phyloP scores from a whole-genome alignment of 768 basidiomycete genomes.

The Suillus luteus region DNA sequence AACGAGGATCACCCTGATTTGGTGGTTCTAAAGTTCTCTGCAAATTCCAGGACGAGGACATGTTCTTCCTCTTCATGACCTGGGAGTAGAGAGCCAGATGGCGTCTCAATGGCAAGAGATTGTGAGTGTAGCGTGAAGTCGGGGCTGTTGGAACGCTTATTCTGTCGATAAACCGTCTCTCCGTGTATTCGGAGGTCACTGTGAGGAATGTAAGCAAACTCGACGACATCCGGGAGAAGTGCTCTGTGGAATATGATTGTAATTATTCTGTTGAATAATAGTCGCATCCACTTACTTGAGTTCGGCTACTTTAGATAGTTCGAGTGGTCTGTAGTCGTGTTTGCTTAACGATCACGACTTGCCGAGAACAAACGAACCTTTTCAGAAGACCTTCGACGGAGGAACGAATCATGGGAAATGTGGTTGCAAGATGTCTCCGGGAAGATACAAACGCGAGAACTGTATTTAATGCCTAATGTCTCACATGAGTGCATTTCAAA shows the following conservation, averaged over 20 bases:
- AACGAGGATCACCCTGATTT: slow-evolving; percentile 27
- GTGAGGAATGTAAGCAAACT: slow-evolving; percentile 77
- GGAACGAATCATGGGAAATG: slow-evolving; percentile 70
- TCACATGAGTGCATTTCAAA: not conserved
- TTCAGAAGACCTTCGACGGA: slow-evolving; percentile 84
- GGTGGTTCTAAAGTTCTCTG: slow-evolving; percentile 43
- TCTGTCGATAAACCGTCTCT: slow-evolving; percentile 28
- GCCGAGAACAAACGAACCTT: slow-evolving; percentile 44
- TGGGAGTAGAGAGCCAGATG: slow-evolving; percentile 28
- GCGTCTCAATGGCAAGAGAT: not conserved
- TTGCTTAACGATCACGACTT: not conserved
- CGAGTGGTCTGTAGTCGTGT: slow-evolving; percentile 60
- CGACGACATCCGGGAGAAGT: slow-evolving; percentile 78
- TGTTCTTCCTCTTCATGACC: slow-evolving; percentile 42
- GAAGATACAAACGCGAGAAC: slow-evolving; percentile 87
- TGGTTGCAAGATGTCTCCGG: slow-evolving; percentile 76
- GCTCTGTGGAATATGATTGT: slow-evolving; percentile 46
- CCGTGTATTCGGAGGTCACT: slow-evolving; percentile 60
- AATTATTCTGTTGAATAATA: not conserved
- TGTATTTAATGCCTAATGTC: slow-evolving; percentile 75
- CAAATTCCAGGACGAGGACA: slow-evolving; percentile 54
- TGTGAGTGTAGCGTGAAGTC: slow-evolving; percentile 39
- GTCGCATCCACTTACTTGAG: slow-evolving; percentile 57
- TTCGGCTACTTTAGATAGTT: slow-evolving; percentile 77
- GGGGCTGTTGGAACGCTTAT: slow-evolving; percentile 39